Evolutionary conservation across 495 filamentous ascomycete species (phyloP).

Genomic region (Recurvomyces mirabilis): DNA sequence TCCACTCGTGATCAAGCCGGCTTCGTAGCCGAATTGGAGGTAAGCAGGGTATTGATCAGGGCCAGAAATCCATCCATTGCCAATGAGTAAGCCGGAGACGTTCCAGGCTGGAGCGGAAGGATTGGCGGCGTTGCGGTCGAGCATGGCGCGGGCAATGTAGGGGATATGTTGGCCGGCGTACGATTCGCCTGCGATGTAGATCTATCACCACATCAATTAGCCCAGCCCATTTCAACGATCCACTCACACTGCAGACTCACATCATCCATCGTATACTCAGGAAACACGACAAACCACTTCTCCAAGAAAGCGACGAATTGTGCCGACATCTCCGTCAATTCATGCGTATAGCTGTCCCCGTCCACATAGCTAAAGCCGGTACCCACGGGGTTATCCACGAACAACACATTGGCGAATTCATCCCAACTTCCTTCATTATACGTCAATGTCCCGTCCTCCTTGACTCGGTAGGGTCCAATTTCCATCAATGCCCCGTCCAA

Average conservation of each 20-base stretch:
- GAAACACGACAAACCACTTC: slow-evolving; percentile 81
- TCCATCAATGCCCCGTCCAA: slow-evolving; percentile 98
- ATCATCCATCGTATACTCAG: slow-evolving; percentile 86
- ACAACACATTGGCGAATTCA: slow-evolving; percentile 91
- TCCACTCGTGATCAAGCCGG: slow-evolving; percentile 56
- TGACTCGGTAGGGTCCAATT: slow-evolving; percentile 82
- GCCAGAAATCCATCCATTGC: slow-evolving; percentile 94
- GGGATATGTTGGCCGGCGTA: slow-evolving; percentile 97
- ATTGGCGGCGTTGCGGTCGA: slow-evolving; percentile 57
- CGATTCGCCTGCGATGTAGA: slow-evolving; percentile 91
- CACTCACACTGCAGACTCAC: slow-evolving; percentile 42
- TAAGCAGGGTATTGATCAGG: slow-evolving; percentile 84
- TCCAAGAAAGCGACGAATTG: slow-evolving; percentile 84
- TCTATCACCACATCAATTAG: slow-evolving; percentile 35
- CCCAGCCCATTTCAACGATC: neutral
- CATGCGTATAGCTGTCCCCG: slow-evolving; percentile 70
- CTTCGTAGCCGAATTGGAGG: slow-evolving; percentile 63
- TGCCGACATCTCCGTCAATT: slow-evolving; percentile 76
- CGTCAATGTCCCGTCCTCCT: slow-evolving; percentile 58
- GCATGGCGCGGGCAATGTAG: slow-evolving; percentile 80
- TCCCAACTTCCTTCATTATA: slow-evolving; percentile 92
- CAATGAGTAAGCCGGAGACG: slow-evolving; percentile 79
- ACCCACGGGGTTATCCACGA: slow-evolving; percentile 93
- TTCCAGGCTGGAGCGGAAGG: slow-evolving; percentile 53
- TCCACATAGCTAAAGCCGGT: slow-evolving; percentile 94